Percentiles rank a stretch among this genome's conserved stretches.
Evolutionary conservation across 768 basidiomycete species (phyloP).

Genomic region (Galerina marginata): DNA sequence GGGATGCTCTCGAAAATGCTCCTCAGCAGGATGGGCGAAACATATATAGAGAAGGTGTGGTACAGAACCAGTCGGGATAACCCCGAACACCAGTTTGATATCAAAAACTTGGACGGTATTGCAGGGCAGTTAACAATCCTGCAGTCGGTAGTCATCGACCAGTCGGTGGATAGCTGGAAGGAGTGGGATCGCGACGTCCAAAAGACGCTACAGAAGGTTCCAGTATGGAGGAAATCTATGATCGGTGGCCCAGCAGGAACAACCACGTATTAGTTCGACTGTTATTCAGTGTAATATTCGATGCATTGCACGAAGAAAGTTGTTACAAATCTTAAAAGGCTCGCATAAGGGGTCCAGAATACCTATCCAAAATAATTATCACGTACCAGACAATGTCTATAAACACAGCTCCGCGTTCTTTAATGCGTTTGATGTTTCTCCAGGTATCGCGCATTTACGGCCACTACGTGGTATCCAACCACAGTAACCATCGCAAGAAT

Average conservation of each 20-base stretch:
- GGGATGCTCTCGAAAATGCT: conserved; percentile 8
- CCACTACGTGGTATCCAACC: conserved; percentile 88
- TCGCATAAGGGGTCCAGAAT: too few species aligned
- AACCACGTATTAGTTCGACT: neutral
- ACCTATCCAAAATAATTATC: too few species aligned
- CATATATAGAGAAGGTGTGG: conserved; percentile 3
- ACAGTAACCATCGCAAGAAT: conserved; percentile 85
- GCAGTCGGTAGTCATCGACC: neutral
- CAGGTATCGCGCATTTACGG: conserved; percentile 70
- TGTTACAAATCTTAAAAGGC: neutral
- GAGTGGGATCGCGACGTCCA: neutral
- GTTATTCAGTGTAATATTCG: neutral
- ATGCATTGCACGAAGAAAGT: neutral
- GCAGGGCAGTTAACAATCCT: neutral
- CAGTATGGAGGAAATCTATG: neutral
- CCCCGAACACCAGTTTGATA: conserved; percentile 3
- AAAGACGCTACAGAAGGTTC: neutral
- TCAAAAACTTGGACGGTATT: neutral
- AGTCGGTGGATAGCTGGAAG: neutral
- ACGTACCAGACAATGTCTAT: conserved; percentile 1
- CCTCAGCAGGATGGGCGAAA: neutral
- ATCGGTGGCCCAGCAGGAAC: neutral
- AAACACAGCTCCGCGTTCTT: conserved; percentile 2
- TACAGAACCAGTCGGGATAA: neutral
- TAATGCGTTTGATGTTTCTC: conserved; percentile 25